A percentile compares a stretch with the other conserved stretches of the same genome.
Conservation (phyloP, 1,284 basidiomycete species). For the Neolentinus lepideus region DNA sequence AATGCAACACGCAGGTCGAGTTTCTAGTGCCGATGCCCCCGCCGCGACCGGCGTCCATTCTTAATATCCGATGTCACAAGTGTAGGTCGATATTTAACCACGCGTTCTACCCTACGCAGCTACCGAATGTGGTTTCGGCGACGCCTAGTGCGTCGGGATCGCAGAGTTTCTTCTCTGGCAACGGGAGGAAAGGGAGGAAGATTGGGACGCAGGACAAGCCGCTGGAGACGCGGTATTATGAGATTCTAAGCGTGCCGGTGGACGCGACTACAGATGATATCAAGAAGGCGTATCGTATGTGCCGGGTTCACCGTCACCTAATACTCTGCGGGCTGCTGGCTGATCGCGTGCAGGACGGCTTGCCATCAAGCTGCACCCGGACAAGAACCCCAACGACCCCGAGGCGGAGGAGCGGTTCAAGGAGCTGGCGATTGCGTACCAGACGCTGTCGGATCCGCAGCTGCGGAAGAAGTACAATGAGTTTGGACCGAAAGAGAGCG, state of each 20-base stretch:
- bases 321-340: not conserved
- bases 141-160: conserved; percentile 17
- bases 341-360: conserved; percentile 55
- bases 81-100: conserved; percentile 55
- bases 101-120: conserved; percentile 56
- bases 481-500: conserved; percentile 74
- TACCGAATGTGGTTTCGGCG: conserved; percentile 25
- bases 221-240: conserved; percentile 86
- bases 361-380: conserved; percentile 89
- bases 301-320: conserved; percentile 3
- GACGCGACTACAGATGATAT: conserved; percentile 80
- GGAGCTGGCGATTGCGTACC: conserved; percentile 82
- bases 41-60: conserved; percentile 55
- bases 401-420: conserved; percentile 89
- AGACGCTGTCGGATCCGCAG: conserved; percentile 82
- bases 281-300: conserved; percentile 90
- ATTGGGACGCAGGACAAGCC: conserved; percentile 87
- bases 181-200: conserved; percentile 45
- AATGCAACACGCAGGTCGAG: conserved; percentile 62
- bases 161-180: conserved; percentile 8
- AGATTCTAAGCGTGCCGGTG: conserved; percentile 71
- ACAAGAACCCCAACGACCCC: conserved; percentile 93
- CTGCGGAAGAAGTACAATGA: conserved; percentile 94
- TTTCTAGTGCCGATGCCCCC: conserved; percentile 66
- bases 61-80: conserved; percentile 65